Evolutionary conservation across 306 rosid genomes (phyloP).

Genomic region (Cotoneaster glaucophyllus): DNA sequence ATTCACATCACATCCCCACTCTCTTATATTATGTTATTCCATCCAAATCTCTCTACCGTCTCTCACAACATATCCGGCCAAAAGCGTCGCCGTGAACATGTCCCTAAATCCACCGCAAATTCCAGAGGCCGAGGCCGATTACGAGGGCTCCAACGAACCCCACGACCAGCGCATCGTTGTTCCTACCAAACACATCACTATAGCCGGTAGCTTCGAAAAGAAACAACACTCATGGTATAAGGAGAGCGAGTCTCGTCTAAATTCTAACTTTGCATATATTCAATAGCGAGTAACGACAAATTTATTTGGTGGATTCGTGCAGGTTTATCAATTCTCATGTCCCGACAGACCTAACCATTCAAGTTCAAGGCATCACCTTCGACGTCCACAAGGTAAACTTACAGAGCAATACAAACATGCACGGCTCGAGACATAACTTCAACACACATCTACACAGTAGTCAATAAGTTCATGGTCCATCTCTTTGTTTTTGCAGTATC

Average conservation of each 20-base stretch:
- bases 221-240: constrained; percentile 56
- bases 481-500: constrained; percentile 55
- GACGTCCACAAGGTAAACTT: constrained; percentile 80
- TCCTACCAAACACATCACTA: constrained; percentile 46
- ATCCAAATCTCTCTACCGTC: constrained; percentile 4
- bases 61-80: constrained; percentile 23
- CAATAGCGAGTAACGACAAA: too few species aligned
- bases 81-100: constrained; percentile 36
- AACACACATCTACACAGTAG: background rate
- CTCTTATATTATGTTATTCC: constrained; percentile 16
- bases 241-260: background rate
- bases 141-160: constrained; percentile 24
- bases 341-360: constrained; percentile 68
- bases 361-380: constrained; percentile 61
- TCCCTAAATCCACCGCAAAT: constrained; percentile 35
- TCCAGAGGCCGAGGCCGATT: constrained; percentile 21
- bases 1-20: constrained; percentile 16
- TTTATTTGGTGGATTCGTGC: constrained; percentile 21
- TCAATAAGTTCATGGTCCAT: constrained; percentile 8
- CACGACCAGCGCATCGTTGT: constrained; percentile 43
- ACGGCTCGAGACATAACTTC: background rate
- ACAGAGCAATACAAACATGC: constrained; percentile 8
- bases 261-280: too few species aligned
- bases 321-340: constrained; percentile 80
- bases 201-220: constrained; percentile 43